Conservation (phyloP, 2,329 filamentous ascomycete species). For the Coniochaeta ligniaria region DNA sequence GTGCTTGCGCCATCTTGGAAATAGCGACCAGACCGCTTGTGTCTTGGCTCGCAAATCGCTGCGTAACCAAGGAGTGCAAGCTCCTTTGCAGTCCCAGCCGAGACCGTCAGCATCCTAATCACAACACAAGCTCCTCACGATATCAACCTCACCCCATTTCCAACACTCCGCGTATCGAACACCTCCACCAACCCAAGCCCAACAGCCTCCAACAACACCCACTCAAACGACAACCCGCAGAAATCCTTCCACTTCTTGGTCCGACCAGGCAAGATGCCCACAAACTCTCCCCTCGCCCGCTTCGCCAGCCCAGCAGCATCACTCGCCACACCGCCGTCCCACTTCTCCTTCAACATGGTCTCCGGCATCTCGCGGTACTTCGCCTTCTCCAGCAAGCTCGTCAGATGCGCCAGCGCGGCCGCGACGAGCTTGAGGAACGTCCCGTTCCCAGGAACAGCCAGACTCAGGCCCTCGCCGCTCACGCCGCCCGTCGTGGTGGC, state of each 20-base stretch:
- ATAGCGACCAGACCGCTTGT: too few relatives aligned
- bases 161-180: constrained; percentile 70
- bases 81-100: too few relatives aligned
- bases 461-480: constrained; percentile 29
- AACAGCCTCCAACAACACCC: constrained; percentile 64
- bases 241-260: constrained; percentile 67
- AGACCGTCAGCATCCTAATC: too few relatives aligned
- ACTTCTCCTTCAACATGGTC: constrained; percentile 55
- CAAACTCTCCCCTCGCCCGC: constrained; percentile 46
- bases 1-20: too few relatives aligned
- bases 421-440: constrained; percentile 59
- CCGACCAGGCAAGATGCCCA: constrained; percentile 49
- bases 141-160: constrained; percentile 50
- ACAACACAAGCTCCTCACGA: background rate
- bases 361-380: constrained; percentile 58
- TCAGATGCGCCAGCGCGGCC: constrained; percentile 53
- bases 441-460: constrained; percentile 62
- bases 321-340: constrained; percentile 57
- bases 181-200: constrained; percentile 64
- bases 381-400: constrained; percentile 50
- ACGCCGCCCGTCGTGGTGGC: constrained; percentile 5
- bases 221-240: constrained; percentile 62
- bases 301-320: constrained; percentile 26
- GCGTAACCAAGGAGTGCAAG: too few relatives aligned
- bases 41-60: too few relatives aligned